Conservation (phyloP, 345 rosid genomes). For the Syzygium oleosum region DNA sequence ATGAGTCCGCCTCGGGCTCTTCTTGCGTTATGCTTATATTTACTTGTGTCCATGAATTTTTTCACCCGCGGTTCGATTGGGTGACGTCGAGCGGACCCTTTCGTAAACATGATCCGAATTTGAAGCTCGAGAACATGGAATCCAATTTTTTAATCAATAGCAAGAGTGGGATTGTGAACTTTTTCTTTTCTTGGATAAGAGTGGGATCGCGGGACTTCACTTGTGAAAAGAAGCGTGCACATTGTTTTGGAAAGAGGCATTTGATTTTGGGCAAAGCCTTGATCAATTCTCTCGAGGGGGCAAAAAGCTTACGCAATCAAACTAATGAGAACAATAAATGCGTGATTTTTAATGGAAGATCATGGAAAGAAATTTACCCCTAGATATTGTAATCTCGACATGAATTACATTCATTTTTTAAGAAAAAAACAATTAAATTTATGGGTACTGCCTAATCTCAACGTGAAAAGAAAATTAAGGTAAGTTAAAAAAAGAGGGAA, state of each 20-base stretch:
- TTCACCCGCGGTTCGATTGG: no score
- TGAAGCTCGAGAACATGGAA: neutral
- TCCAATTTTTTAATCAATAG: no score
- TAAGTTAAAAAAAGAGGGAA: neutral
- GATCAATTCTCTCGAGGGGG: neutral
- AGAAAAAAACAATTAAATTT: neutral
- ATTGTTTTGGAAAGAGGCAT: neutral
- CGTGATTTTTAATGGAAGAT: neutral
- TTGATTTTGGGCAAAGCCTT: neutral
- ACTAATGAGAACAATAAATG: neutral
- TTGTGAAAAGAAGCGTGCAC: neutral
- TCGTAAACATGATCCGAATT: neutral
- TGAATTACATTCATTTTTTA: neutral
- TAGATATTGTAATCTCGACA: neutral
- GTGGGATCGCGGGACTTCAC: neutral
- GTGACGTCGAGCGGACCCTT: neutral
- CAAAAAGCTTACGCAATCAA: neutral
- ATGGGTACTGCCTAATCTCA: neutral
- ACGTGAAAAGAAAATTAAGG: neutral
- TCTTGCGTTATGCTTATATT: neutral
- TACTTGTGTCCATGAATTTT: neutral
- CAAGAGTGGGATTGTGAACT: neutral
- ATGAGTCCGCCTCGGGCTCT: neutral
- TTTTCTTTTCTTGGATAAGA: no score
- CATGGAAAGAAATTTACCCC: neutral